Conservation (phyloP, 1,284 basidiomycete species). For the Marasmius sp. region DNA sequence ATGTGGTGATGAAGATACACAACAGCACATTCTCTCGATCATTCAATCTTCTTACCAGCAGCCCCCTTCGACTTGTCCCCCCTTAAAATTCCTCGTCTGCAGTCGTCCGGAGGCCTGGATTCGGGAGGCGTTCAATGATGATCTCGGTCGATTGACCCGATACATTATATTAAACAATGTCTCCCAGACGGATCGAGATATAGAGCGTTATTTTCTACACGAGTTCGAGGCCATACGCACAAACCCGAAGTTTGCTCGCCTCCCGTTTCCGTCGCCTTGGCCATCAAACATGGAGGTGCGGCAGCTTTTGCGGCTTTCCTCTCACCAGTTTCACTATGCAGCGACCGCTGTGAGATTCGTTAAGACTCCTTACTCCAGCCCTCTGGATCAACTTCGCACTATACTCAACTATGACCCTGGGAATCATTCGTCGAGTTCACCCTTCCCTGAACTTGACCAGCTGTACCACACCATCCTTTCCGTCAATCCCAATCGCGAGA, state of each 20-base stretch:
- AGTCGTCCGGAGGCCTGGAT: conserved; percentile 20
- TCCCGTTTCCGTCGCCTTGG: conserved; percentile 15
- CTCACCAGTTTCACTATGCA: conserved; percentile 29
- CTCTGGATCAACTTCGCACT: conserved; percentile 2
- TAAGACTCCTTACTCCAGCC: background rate
- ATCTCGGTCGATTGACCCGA: background rate
- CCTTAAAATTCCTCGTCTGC: conserved; percentile 17
- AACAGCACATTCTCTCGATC: background rate
- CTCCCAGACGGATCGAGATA: conserved; percentile 7
- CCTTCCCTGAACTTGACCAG: conserved; percentile 8
- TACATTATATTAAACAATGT: conserved; percentile 3
- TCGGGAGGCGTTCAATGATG: conserved; percentile 9
- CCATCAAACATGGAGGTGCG: conserved; percentile 15
- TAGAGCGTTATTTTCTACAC: conserved; percentile 7
- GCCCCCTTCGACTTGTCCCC: background rate
- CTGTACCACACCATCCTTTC: conserved; percentile 7
- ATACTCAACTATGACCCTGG: background rate
- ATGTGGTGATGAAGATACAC: conserved; percentile 1
- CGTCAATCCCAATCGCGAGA: conserved; percentile 2
- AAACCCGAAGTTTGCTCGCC: background rate
- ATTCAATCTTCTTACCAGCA: background rate
- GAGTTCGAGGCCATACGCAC: conserved; percentile 9
- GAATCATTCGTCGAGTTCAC: background rate
- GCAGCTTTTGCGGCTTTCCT: conserved; percentile 17
- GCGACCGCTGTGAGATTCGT: conserved; percentile 25